A percentile compares a stretch with the other conserved stretches of the same genome.
phyloP scores from a whole-genome alignment of 2,329 filamentous ascomycete genomes.

The Blumeria graminis region DNA sequence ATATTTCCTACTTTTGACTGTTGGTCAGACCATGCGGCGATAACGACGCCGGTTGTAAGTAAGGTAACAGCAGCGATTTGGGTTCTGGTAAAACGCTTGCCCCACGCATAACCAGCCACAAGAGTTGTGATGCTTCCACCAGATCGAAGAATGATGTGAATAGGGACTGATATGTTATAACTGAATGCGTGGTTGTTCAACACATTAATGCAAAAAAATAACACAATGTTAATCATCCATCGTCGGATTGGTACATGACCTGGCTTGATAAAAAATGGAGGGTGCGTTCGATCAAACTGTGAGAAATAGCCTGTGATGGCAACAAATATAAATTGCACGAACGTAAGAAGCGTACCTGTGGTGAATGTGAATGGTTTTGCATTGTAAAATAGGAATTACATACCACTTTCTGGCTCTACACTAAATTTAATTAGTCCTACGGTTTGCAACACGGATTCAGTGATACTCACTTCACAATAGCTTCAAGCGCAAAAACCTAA shows the following conservation, averaged over 20 bases:
- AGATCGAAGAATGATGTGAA: constrained; percentile 89
- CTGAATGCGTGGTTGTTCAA: constrained; percentile 96
- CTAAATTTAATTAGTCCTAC: background rate
- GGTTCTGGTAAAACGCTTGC: constrained; percentile 57
- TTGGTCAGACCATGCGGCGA: constrained; percentile 76
- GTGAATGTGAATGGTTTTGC: background rate
- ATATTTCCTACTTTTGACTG: constrained; percentile 42
- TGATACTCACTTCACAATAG: constrained; percentile 65
- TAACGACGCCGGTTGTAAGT: constrained; percentile 65
- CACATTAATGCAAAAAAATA: constrained; percentile 87
- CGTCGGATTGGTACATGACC: constrained; percentile 63
- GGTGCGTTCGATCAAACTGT: constrained; percentile 42
- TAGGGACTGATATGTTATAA: constrained; percentile 84
- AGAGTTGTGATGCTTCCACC: constrained; percentile 94
- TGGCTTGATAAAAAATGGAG: constrained; percentile 47
- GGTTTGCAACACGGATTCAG: background rate
- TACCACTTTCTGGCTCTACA: constrained; percentile 66
- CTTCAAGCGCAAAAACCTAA: constrained; percentile 86
- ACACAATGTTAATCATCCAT: constrained; percentile 69
- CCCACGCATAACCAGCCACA: constrained; percentile 64
- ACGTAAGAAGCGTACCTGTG: constrained; percentile 60
- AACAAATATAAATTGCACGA: constrained; percentile 72
- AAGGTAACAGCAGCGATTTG: constrained; percentile 65
- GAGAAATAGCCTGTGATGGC: constrained; percentile 53
- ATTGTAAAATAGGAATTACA: constrained; percentile 7